These are phyloP conservation scores for Penicillium sp. DNA, from an alignment of 2,329 filamentous ascomycete species.

Conservation along the genomic window DNA sequence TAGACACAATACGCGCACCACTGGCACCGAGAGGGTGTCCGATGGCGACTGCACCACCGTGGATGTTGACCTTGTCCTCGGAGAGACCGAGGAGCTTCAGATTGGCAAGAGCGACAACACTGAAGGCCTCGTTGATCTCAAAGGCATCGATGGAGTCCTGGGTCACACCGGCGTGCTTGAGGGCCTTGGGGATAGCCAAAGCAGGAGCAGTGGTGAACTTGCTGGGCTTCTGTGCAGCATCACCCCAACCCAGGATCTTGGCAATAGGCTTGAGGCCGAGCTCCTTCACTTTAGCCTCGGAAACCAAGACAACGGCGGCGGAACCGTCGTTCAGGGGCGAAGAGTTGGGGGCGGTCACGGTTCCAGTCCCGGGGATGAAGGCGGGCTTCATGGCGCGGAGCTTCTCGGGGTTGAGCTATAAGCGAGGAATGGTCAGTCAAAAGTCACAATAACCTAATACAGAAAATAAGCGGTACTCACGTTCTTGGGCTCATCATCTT, in stretches of 20 bases:
- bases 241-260: slow-evolving; percentile 96
- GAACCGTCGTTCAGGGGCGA: slow-evolving; percentile 95
- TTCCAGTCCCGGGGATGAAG: slow-evolving; percentile 73
- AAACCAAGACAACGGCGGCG: slow-evolving; percentile 87
- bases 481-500: slow-evolving; percentile 96
- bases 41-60: slow-evolving; percentile 91
- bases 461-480: slow-evolving; percentile 38
- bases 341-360: slow-evolving; percentile 93
- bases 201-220: slow-evolving; percentile 95
- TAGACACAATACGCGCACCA: slow-evolving; percentile 89
- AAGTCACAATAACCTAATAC: background rate
- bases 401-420: slow-evolving; percentile 71
- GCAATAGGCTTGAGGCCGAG: slow-evolving; percentile 87
- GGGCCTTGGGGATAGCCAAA: slow-evolving; percentile 92
- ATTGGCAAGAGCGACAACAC: slow-evolving; percentile 92
- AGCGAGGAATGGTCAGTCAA: slow-evolving; percentile 1
- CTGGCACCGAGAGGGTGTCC: slow-evolving; percentile 93
- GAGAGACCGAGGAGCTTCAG: slow-evolving; percentile 81
- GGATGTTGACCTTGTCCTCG: slow-evolving; percentile 88
- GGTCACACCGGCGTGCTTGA: slow-evolving; percentile 86
- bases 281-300: slow-evolving; percentile 89
- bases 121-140: slow-evolving; percentile 99
- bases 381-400: slow-evolving; percentile 80
- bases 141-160: slow-evolving; percentile 81
- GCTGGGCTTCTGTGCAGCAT: slow-evolving; percentile 84